Evolutionary conservation across 257 asterid genomes (phyloP), one percentile per base, ranked within the genome.

Genomic region (Solanum sejunctum): DNA sequence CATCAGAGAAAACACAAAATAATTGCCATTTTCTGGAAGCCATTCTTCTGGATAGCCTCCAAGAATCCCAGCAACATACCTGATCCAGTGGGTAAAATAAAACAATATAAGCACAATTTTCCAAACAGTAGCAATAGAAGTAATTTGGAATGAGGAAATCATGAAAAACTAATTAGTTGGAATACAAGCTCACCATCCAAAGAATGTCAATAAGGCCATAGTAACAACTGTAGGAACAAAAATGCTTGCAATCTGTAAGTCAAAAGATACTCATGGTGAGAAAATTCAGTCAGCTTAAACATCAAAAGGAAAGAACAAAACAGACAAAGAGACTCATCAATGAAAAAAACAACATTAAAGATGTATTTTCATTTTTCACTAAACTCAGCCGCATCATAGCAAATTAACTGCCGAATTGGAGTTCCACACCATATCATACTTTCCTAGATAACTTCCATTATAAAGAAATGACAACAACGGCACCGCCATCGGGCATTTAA

Each of bases 1-100:
- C 99, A 95, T 97, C 86, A 97, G 98, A 64, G 99, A 89, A 84
- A 97, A 97, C 58, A 97, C 98, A 88, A 97, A 97, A 86, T 91
- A 89, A 84, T 91, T 97, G 86, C 96, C 91, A 88, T 94, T 90
- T 88, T 93, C 95, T 2, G 96, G 98, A 58, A 97, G 90, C 99
- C 99, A 97, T 60, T 92, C 90, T 79, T 86, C 77, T 18, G 99
- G 98, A 85, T 94, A 95, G 72, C 88, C 91, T 88, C 99, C 99
- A 79, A 92, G 90, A 86, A 93, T 87, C 85, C 99, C 99, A 87
- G 91, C 93, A 85, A 92, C 63, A 87, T 91, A 97, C 99, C 99
- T 96, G 84, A 84, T 52, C 72, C 16, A 70, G 71, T n/a, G 72
- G 75, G 47, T 51, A 86, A 32, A 80, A 55, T 63, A 23, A 28